Evolutionary conservation across 1,284 basidiomycete genomes (phyloP).

Genomic region (Fistulina hepatica): DNA sequence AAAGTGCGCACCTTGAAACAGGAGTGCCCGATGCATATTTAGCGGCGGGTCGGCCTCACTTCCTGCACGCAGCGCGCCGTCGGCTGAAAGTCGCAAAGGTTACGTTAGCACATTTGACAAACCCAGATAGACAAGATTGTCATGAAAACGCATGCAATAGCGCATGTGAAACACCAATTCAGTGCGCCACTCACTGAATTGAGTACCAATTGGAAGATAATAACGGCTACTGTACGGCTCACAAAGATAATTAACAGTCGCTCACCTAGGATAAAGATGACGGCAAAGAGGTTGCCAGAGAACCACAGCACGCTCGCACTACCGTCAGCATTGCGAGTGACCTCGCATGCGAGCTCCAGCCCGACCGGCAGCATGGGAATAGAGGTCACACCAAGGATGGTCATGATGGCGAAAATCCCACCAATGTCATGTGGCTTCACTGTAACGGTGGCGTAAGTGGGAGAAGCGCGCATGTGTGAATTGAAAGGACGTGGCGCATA

Average conservation of each 20-base stretch:
- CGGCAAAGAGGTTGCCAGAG: conserved; percentile 50
- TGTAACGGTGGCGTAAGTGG: conserved; percentile 16
- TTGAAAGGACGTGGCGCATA: not conserved
- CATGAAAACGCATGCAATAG: no score
- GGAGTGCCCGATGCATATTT: conserved; percentile 54
- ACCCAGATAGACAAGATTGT: no score
- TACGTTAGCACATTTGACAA: no score
- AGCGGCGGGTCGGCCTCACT: conserved; percentile 48
- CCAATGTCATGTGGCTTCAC: conserved; percentile 49
- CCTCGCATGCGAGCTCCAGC: conserved; percentile 64
- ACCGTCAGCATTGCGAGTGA: conserved; percentile 66
- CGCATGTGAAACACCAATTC: no score
- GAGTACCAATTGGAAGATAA: no score
- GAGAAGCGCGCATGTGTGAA: not conserved
- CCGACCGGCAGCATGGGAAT: conserved; percentile 62
- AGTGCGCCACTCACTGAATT: no score
- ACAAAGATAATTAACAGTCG: no score
- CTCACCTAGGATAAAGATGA: conserved; percentile 58
- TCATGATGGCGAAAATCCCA: conserved; percentile 53
- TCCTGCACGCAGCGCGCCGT: conserved; percentile 53
- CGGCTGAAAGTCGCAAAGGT: conserved; percentile 36
- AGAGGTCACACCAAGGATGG: conserved; percentile 52
- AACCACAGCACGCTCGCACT: conserved; percentile 69
- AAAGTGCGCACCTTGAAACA: conserved; percentile 54
- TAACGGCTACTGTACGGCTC: no score